phyloP scores from a whole-genome alignment of 305 asterid genomes.

The Andrographis paniculata region DNA sequence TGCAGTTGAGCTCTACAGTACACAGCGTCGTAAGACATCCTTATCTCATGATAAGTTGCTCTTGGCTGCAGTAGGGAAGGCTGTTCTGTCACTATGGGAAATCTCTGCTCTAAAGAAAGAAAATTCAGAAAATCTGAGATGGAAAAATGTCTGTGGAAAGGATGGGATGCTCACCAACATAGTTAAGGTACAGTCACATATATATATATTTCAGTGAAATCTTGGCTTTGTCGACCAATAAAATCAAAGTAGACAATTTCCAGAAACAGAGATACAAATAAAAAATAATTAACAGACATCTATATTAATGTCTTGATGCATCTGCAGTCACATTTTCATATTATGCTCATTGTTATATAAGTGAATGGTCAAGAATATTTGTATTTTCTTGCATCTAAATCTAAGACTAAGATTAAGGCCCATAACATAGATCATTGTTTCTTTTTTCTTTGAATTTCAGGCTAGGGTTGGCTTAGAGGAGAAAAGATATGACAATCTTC shows the following conservation, averaged over 20 bases:
- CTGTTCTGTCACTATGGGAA: constrained; percentile 63
- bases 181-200: constrained; percentile 44
- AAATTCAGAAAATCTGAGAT: constrained; percentile 46
- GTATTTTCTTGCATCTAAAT: not conserved
- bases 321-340: not conserved
- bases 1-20: constrained; percentile 78
- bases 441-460: constrained; percentile 25
- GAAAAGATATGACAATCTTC: constrained; percentile 42
- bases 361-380: not conserved
- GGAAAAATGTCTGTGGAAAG: constrained; percentile 82
- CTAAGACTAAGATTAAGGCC: not conserved
- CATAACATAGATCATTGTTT: not conserved
- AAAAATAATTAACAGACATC: too few species aligned
- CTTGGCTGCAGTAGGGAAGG: constrained; percentile 64
- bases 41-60: constrained; percentile 90
- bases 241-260: not conserved
- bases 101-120: constrained; percentile 38
- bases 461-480: constrained; percentile 54
- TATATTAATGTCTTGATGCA: not conserved
- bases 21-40: constrained; percentile 74
- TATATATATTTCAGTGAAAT: not conserved
- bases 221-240: not conserved
- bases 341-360: not conserved
- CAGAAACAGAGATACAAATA: not conserved
- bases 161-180: constrained; percentile 70